Evolutionary conservation across 148 eudicot genomes (phyloP), one percentile per base, ranked within the genome.

Genomic region (Drosera capensis): DNA sequence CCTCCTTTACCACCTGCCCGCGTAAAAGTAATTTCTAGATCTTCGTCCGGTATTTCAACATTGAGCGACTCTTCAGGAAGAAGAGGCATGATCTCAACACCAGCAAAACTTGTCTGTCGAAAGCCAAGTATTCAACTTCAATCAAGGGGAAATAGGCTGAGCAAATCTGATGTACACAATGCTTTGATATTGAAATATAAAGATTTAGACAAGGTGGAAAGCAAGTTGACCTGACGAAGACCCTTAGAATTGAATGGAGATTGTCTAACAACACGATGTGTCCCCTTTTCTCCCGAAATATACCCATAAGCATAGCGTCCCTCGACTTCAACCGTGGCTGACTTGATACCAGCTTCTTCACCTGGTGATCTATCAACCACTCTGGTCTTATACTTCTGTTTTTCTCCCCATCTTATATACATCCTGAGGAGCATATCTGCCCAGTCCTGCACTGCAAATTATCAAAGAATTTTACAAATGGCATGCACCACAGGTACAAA

Each of bases 351-450:
- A 34, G 99, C 99, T 72, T 90, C 99, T 60, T 90, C 99, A 49
- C 99, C 99, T 51, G 50, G 20, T 23, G 99, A 90, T 67, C 66
- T 90, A 52, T 90, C 99, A 45, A 78, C 82, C 58, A 90, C 88
- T 75, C 62, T 78, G 31, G 78, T 72, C 68, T 84, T 90, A 58
- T 85, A 84, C 25, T 70, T 64, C 59, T 84, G 99, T 53, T 80
- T 84, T 52, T 90, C 99, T 50, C 87, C 99, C 99, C 99, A 90
- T 77, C 99, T 84, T 40, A 78, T 58, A 40, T 84, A 90, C 99
- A 90, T 90, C 69, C 95, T 84, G 56, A 90, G 81, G 66, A 90
- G 85, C 95, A 90, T 90, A 45, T 90, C 99, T 67, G 97, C 97
- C 95, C 99, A 90, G 66, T 90, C 99, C 95, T 90, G 95, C 95